Conservation (phyloP, 768 basidiomycete genomes). For the Boletus sensibilis region DNA sequence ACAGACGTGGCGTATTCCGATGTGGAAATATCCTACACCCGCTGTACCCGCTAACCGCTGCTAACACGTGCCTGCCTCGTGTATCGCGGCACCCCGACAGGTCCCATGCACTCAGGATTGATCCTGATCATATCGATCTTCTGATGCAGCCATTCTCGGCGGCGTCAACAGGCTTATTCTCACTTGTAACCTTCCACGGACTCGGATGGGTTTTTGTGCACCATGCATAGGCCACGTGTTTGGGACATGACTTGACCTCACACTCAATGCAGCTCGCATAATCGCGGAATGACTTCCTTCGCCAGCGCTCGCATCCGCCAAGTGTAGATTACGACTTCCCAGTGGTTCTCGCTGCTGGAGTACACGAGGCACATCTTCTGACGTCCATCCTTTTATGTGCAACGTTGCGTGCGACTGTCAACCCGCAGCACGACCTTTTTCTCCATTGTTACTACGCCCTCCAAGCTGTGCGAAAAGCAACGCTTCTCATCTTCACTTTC, state of each 20-base stretch:
- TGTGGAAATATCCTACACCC: neutral
- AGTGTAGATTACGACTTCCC: constrained; percentile 18
- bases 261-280: constrained; percentile 10
- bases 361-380: constrained; percentile 27
- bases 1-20: neutral
- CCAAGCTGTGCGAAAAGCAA: neutral
- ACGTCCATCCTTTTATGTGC: constrained; percentile 6
- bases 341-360: constrained; percentile 23
- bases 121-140: constrained; percentile 18
- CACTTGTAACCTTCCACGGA: constrained; percentile 14
- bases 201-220: constrained; percentile 7
- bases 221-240: constrained; percentile 31
- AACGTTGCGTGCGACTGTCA: constrained; percentile 2
- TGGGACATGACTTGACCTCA: constrained; percentile 14
- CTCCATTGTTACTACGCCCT: neutral
- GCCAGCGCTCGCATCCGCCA: constrained; percentile 6
- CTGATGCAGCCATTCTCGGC: constrained; percentile 10
- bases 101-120: constrained; percentile 1
- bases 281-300: constrained; percentile 9
- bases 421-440: neutral
- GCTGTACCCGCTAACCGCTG: neutral
- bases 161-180: constrained; percentile 2
- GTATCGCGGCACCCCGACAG: constrained; percentile 20
- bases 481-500: neutral
- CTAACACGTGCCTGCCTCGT: constrained; percentile 20